Base-by-base conservation (phyloP, 306 rosid genomes). In the Carpinus fangiana region DNA sequence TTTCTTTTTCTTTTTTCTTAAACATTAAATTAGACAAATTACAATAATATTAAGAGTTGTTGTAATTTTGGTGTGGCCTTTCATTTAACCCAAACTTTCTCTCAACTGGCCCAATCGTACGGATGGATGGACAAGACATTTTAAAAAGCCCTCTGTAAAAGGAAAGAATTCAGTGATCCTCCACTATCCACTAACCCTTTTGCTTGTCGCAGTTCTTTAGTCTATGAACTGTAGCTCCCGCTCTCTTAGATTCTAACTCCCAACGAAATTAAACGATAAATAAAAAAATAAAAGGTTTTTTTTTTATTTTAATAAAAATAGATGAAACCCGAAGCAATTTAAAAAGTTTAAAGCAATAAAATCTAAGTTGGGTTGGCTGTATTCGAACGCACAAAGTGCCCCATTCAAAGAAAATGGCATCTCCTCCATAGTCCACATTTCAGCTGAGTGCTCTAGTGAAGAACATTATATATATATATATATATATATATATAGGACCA, bases 171-270 rank as follows among this genome's bases (percentile, higher is more conserved):
- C 20, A 79, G 84, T 76, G 83, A 88, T 88, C 80, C 85, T 87
- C 94, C 94, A 82, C 90, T 75, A 76, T 87, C 94, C 92, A 82
- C 90, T 77, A 76, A 60, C 54, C 47, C 71, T 84, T 74, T 70
- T 31, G 67, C 64, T 55, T 84, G 88, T 88, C 86, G 88, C 80
- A 59, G 50, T 43, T 79, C 54, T 65, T 65, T 73, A 70, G 46
- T 81, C 80, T 73, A 79, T 83, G 38, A 73, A 41, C 76, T 76
- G 52, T 26, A 31, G 13, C 45, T 67, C 46, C 43, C 18, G 78
- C 47, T 56, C 77, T 79, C 41, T 18, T 50, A 23, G 26, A 23
- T 23, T 62, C 72, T 70, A 28, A 41, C 45, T 6, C 45, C 9
- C 45, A 41, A 5, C 45, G 1, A 41, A 41, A 41, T 41, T 41